phyloP scores from a whole-genome alignment of 257 asterid species.

The Anisodus tanguticus region DNA sequence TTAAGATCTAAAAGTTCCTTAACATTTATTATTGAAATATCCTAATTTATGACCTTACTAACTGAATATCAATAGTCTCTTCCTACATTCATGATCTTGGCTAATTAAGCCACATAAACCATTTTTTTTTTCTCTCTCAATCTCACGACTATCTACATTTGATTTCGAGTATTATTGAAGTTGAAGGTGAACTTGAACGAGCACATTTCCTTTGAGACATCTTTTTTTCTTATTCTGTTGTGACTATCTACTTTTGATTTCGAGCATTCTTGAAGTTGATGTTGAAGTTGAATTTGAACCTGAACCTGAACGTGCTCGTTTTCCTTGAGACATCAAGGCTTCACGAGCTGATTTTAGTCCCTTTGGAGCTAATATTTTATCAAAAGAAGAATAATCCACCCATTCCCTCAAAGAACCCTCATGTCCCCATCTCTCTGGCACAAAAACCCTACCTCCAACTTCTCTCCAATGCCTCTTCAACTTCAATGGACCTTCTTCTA shows the following conservation, averaged over 20 bases:
- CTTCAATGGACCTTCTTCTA: not conserved
- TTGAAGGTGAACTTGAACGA: no score
- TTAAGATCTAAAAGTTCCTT: not conserved
- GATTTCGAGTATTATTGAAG: no score
- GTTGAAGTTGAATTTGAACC: not conserved
- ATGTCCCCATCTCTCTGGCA: not conserved
- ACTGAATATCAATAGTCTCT: not conserved
- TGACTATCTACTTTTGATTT: not conserved
- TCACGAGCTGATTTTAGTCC: not conserved
- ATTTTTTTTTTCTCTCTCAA: no score
- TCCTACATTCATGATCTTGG: not conserved
- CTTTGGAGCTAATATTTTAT: not conserved
- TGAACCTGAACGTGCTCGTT: not conserved
- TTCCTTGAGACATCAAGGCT: not conserved
- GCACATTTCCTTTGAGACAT: no score
- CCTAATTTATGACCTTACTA: not conserved
- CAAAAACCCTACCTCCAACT: not conserved
- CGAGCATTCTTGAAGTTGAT: not conserved
- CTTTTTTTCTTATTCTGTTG: no score
- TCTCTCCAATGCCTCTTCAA: not conserved
- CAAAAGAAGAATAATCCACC: slow-evolving; percentile 25
- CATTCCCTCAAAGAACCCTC: not conserved
- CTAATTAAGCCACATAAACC: no score
- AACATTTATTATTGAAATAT: not conserved
- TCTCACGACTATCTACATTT: no score